These are phyloP conservation scores for Suhomyces coccinellae DNA, from an alignment of 1,139 yeast species.

Conservation along the genomic window DNA sequence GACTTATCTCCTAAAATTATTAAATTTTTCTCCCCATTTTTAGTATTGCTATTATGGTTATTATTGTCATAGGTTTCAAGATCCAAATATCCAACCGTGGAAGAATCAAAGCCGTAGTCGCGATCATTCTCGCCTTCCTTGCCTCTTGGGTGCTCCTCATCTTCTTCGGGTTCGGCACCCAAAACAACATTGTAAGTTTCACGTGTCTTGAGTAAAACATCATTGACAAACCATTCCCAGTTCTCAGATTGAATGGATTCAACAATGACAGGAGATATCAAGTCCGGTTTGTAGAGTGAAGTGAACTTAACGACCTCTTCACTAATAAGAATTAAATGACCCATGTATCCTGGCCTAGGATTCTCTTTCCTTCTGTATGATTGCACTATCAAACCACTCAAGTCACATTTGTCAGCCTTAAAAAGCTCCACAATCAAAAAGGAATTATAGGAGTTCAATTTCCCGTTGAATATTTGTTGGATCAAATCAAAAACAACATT, in stretches of 20 bases:
- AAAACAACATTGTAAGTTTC: constrained; percentile 49
- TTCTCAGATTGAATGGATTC: constrained; percentile 36
- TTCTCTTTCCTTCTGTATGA: constrained; percentile 28
- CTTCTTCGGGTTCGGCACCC: constrained; percentile 37
- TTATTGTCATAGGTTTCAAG: constrained; percentile 30
- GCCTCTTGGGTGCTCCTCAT: constrained; percentile 17
- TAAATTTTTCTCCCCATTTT: constrained; percentile 16
- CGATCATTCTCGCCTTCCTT: constrained; percentile 16
- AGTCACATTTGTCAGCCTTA: constrained; percentile 29
- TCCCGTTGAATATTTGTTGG: constrained; percentile 51
- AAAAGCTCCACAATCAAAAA: constrained; percentile 48
- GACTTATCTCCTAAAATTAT: constrained; percentile 39
- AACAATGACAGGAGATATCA: constrained; percentile 46
- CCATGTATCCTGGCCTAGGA: constrained; percentile 50
- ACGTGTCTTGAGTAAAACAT: constrained; percentile 43
- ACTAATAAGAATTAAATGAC: constrained; percentile 47
- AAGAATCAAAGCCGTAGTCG: constrained; percentile 33
- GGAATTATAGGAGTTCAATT: constrained; percentile 48
- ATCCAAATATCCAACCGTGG: constrained; percentile 39
- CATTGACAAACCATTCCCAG: constrained; percentile 51
- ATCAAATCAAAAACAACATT: constrained; percentile 51
- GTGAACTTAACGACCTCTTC: constrained; percentile 53
- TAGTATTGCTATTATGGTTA: constrained; percentile 2
- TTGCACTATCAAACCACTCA: constrained; percentile 36
- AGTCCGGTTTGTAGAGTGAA: constrained; percentile 49